Base-by-base conservation (phyloP, 768 basidiomycete species). In the Pleurotus platypus region DNA sequence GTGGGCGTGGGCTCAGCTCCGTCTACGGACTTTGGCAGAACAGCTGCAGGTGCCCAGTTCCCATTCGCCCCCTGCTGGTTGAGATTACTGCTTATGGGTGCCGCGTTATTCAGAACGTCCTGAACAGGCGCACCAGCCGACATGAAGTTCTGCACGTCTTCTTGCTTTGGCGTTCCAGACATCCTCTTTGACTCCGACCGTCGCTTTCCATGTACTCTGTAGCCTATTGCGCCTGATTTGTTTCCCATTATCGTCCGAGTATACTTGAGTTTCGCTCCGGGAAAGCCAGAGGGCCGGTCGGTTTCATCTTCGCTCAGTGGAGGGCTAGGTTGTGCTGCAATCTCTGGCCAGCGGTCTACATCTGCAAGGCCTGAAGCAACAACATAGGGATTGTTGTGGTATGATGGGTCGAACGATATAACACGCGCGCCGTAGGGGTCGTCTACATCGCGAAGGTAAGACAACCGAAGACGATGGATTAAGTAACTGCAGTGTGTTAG, bases 211-310 rank as follows among this genome's bases (percentile, higher is more conserved):
- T 81, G 73, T 2, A 93, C 87, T 20, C 94, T 78, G 72, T 95
- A 79, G 0, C 94, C 94, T 1, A 89, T 67, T 0, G 80, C 90
- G 3, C 90, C 91, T 0, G 82, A 78, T 24, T 84, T 78, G 13
- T 80, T 79, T 3, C 86, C 92, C 79, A 94, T 86, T 65, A 97
- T 96, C 2, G 95, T 97, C 64, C 89, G 85, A 5, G 92, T 90
- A 69, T 95, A 88, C 66, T 88, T 90, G 61, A 97, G 78, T 65
- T 9, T 77, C 69, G 61, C 82, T 66, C 64, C 86, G 69, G 70
- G 82, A 69, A 72, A 78, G 62, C 70, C 80, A 62, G 67, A 73
- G 47, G 76, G 76, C 9, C 51, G 51, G 11, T 53, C 51, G 51
- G 82, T 80, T 57, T 91, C 90, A 58, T 89, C 85, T 55, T 90